Evolutionary conservation across 2,329 filamentous ascomycete species (phyloP).

Genomic region (Ceratocystis diversiconidia): DNA sequence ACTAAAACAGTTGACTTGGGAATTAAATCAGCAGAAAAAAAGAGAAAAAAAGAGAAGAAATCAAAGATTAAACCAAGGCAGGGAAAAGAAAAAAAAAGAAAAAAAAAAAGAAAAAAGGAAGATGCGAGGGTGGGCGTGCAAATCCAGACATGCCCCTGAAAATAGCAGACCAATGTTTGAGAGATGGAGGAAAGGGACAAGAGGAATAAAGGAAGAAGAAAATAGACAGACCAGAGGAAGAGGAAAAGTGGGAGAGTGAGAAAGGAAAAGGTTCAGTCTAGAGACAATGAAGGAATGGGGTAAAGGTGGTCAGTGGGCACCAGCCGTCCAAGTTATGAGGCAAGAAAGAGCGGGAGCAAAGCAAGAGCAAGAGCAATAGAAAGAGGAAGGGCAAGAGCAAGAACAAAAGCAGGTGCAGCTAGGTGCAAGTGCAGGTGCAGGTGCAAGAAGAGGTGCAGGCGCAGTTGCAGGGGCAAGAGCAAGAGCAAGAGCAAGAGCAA

Average conservation of each 20-base stretch:
- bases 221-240: not conserved
- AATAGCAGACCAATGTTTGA: conserved; percentile 10
- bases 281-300: conserved; percentile 3
- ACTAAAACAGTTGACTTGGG: not conserved
- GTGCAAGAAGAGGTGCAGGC: no score
- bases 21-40: not conserved
- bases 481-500: no score
- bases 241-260: not conserved
- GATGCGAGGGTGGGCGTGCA: not conserved
- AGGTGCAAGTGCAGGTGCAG: no score
- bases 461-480: no score
- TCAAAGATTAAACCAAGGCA: not conserved
- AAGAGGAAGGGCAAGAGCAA: not conserved
- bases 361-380: not conserved
- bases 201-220: conserved; percentile 9
- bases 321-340: not conserved
- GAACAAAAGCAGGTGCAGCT: not conserved
- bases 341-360: not conserved
- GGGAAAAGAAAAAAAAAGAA: not conserved
- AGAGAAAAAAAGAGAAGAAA: not conserved
- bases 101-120: conserved; percentile 2
- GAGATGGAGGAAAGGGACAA: conserved; percentile 9
- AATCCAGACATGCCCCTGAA: conserved; percentile 6
- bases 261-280: not conserved
- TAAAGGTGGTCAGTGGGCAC: not conserved